Base-by-base conservation (phyloP, 176 grass and related monocot genomes). In the Melocanna baccifera region DNA sequence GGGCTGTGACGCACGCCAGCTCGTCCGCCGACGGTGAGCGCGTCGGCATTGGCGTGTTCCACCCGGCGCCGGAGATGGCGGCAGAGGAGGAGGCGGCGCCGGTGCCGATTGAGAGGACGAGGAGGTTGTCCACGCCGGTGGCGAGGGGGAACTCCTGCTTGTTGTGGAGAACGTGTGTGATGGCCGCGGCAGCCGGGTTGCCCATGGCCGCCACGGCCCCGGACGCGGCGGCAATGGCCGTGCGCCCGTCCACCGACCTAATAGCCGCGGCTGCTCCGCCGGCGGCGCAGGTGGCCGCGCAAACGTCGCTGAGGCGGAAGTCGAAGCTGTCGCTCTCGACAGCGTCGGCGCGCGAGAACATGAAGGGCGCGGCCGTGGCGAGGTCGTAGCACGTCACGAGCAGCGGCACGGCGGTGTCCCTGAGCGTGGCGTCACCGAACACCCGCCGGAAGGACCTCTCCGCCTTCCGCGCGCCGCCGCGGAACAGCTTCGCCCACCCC, bases 91-190 rank as follows among this genome's bases (percentile, higher is more conserved):
- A 51, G 28, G 81, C 73, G 3, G 67, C 75, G 43, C 80, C 73
- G 62, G 84, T 47, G 36, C 95, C 92, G 36, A 98, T 88, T 29
- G 96, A 98, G 40, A 98, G 80, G 0, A 98, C 83, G 58, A 95
- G 84, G 58, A 95, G 32, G 65, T 93, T 91, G 0, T 92, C 91
- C 37, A 91, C 77, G 75, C 50, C 58, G n/a, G 56, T 32, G 78
- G 84, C 89, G 50, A 91, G 88, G 2, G 93, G 96, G 47, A 98
- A 98, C 89, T 95, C 93, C 75, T 85, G 89, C 79, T 93, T 98
- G 91, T 98, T 98, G 83, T 95, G 75, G 43, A 98, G 88, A 0
- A 98, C 89, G 71, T 95, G 93, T 6, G 96, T 98, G 79, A 98
- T 75, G 52, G 87, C 91, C 0, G 90, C 87, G 0, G 93, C 86